Percentiles rank a stretch among this genome's conserved stretches.
Conservation (phyloP, 1,139 yeast species). For the Blastobotrys buckinghamii region DNA sequence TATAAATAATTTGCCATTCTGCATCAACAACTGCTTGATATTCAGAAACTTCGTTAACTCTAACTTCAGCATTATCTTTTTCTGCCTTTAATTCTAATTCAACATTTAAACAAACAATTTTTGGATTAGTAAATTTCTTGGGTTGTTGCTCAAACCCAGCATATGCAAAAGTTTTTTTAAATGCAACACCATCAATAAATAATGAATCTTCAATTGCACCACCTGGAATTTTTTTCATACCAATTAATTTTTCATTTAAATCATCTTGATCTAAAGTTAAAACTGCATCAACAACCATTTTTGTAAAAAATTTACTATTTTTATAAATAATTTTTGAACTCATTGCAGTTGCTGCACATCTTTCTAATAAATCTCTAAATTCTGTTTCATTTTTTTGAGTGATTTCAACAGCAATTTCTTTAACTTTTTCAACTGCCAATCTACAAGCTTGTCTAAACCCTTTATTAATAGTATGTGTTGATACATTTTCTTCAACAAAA, state of each 20-base stretch:
- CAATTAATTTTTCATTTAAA: conserved; percentile 84
- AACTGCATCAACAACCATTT: conserved; percentile 96
- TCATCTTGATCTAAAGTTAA: conserved; percentile 77
- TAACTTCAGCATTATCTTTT: conserved; percentile 98
- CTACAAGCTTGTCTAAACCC: conserved; percentile 82
- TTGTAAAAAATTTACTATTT: conserved; percentile 83
- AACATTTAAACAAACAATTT: conserved; percentile 77
- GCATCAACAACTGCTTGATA: conserved; percentile 97
- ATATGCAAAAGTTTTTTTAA: conserved; percentile 92
- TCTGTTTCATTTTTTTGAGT: conserved; percentile 39
- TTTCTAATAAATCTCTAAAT: conserved; percentile 71
- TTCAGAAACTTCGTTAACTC: conserved; percentile 89
- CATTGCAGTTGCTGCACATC: conserved; percentile 98
- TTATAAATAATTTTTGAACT: conserved; percentile 86
- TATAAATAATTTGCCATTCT: conserved; percentile 90
- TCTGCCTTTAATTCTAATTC: conserved; percentile 97
- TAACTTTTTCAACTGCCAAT: conserved; percentile 66
- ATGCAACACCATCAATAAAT: conserved; percentile 91
- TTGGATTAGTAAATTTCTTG: conserved; percentile 71
- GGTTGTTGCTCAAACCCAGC: conserved; percentile 99
- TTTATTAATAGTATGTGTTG: conserved; percentile 80
- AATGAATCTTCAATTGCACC: conserved; percentile 94
- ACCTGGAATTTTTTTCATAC: conserved; percentile 92
- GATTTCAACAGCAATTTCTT: conserved; percentile 69
- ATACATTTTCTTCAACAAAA: conserved; percentile 93